These are phyloP conservation scores for Podila horticola DNA, from an alignment of 192 early-diverging fungal genomes.

Conservation along the genomic window DNA sequence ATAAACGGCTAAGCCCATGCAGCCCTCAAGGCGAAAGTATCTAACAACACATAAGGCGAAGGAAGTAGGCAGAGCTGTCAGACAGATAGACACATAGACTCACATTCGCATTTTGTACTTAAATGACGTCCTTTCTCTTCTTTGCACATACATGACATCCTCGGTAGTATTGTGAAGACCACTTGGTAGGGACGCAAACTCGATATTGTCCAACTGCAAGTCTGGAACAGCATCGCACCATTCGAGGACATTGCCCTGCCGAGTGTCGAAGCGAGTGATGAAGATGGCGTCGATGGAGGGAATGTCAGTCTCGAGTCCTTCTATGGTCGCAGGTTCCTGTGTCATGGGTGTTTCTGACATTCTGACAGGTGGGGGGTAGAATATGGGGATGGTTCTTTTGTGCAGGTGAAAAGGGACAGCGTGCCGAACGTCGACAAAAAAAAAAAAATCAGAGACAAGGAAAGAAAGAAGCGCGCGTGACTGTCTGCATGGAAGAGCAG, in stretches of 20 bases:
- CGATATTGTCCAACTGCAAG: conserved; percentile 17
- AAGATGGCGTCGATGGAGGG: conserved; percentile 61
- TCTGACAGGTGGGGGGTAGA: neutral
- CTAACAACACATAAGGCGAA: conserved; percentile 29
- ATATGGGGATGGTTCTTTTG: neutral
- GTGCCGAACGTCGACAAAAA: too few relatives aligned
- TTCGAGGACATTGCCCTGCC: conserved; percentile 62
- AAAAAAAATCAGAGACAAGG: too few relatives aligned
- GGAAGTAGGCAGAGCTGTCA: neutral
- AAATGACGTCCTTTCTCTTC: too few relatives aligned
- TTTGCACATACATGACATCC: conserved; percentile 59
- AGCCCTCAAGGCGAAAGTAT: conserved; percentile 56
- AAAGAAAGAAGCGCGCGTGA: too few relatives aligned
- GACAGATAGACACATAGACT: neutral
- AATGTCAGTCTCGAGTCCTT: conserved; percentile 19
- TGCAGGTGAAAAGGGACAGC: too few relatives aligned
- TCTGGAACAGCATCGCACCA: conserved; percentile 59
- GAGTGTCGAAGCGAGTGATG: conserved; percentile 61
- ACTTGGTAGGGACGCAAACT: conserved; percentile 66
- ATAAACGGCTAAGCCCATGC: conserved; percentile 59
- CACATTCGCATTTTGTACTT: too few relatives aligned
- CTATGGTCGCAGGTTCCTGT: neutral
- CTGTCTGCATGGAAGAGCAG: too few relatives aligned
- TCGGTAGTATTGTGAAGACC: conserved; percentile 60
- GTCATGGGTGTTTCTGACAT: neutral